Percentiles rank a stretch among this genome's conserved stretches.
phyloP scores from a whole-genome alignment of 768 basidiomycete species.

The Pleurotus citrinopileatus region DNA sequence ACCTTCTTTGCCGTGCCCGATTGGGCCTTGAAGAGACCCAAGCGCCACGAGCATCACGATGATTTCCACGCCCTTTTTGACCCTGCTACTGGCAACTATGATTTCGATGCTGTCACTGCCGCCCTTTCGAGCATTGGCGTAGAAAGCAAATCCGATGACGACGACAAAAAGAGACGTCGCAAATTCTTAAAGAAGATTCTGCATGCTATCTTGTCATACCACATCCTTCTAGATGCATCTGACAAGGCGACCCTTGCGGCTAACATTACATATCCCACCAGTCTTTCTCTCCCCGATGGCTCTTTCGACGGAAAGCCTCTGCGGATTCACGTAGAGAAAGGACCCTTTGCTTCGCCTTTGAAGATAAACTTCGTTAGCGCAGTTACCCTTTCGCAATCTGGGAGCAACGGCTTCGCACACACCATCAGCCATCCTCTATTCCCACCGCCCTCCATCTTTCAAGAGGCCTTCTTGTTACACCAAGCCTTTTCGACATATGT shows the following conservation, averaged over 20 bases:
- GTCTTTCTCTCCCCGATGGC: constrained; percentile 34
- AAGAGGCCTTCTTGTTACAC: constrained; percentile 40
- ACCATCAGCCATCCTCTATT: constrained; percentile 52
- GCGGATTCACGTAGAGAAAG: constrained; percentile 38
- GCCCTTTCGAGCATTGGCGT: constrained; percentile 30
- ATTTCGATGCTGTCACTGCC: constrained; percentile 24
- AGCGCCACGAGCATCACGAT: constrained; percentile 15
- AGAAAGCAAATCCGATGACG: constrained; percentile 35
- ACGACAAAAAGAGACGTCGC: constrained; percentile 45
- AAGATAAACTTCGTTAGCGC: constrained; percentile 48
- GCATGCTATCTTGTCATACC: constrained; percentile 53
- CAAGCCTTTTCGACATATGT: constrained; percentile 49
- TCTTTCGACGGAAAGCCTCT: constrained; percentile 42
- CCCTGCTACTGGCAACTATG: constrained; percentile 13
- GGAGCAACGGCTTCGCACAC: constrained; percentile 36
- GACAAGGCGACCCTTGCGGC: constrained; percentile 37
- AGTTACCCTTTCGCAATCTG: constrained; percentile 21
- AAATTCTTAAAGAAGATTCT: constrained; percentile 56
- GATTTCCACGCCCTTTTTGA: constrained; percentile 8
- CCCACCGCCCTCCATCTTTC: constrained; percentile 51
- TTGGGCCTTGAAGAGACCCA: constrained; percentile 31
- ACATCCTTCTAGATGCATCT: constrained; percentile 42
- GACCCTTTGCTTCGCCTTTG: constrained; percentile 22
- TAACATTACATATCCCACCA: constrained; percentile 54
- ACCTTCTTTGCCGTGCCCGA: constrained; percentile 56